A percentile compares a stretch with the other conserved stretches of the same genome.
phyloP scores from a whole-genome alignment of 2,329 filamentous ascomycete species.

The Colletotrichum coccodes region DNA sequence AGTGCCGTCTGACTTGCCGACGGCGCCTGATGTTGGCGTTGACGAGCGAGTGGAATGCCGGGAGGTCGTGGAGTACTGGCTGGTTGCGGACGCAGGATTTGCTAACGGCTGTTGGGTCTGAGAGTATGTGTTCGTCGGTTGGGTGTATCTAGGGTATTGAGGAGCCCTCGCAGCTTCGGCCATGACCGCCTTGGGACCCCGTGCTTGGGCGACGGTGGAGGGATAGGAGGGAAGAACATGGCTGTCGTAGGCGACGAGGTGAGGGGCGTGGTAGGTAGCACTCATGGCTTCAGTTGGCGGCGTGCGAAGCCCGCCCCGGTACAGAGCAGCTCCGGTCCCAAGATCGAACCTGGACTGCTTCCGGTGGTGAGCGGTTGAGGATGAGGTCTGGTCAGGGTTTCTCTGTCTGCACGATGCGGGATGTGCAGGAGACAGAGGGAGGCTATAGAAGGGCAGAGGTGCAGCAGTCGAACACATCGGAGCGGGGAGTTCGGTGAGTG shows the following conservation, averaged over 20 bases:
- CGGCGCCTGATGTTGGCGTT: conserved; percentile 47
- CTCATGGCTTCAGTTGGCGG: conserved; percentile 65
- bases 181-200: conserved; percentile 42
- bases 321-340: conserved; percentile 37
- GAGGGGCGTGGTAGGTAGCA: conserved; percentile 58
- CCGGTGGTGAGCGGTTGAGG: not conserved
- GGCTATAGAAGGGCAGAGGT: conserved; percentile 31
- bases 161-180: conserved; percentile 45
- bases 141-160: conserved; percentile 45
- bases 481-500: conserved; percentile 13
- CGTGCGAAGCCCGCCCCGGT: conserved; percentile 56
- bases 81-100: conserved; percentile 31
- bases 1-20: conserved; percentile 42
- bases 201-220: conserved; percentile 44
- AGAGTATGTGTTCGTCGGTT: conserved; percentile 32
- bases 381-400: conserved; percentile 7
- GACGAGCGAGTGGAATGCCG: conserved; percentile 47
- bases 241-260: conserved; percentile 57
- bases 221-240: conserved; percentile 55
- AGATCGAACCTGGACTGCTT: conserved; percentile 21
- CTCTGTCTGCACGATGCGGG: conserved; percentile 25
- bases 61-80: conserved; percentile 38
- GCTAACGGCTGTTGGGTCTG: conserved; percentile 22
- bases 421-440: conserved; percentile 33
- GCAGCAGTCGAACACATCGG: conserved; percentile 40